Evolutionary conservation across 495 filamentous ascomycete species (phyloP).

Genomic region (Aeminium ludgeri): DNA sequence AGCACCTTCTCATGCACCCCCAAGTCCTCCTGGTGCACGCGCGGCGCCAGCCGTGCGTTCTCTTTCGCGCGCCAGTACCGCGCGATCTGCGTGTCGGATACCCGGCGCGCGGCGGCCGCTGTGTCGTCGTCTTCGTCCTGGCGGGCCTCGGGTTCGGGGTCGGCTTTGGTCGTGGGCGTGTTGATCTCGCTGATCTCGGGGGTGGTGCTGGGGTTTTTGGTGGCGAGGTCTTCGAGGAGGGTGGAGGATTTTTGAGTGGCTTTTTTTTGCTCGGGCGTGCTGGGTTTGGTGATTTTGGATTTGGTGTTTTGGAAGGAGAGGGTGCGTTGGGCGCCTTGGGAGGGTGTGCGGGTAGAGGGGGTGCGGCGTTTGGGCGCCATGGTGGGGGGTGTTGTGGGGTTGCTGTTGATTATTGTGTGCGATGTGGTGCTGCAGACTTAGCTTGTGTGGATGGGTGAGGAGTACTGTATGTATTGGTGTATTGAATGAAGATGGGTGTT

Average conservation of each 20-base stretch:
- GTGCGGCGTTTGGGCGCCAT: constrained; percentile 58
- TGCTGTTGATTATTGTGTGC: neutral
- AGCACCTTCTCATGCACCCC: constrained; percentile 65
- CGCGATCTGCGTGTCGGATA: constrained; percentile 47
- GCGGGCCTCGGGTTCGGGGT: constrained; percentile 29
- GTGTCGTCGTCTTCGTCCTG: constrained; percentile 25
- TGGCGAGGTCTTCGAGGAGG: constrained; percentile 22
- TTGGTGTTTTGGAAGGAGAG: constrained; percentile 54
- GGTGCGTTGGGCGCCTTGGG: constrained; percentile 42
- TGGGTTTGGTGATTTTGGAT: constrained; percentile 57
- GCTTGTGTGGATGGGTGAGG: too few species aligned
- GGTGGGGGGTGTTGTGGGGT: too few species aligned
- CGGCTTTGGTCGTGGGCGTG: constrained; percentile 26
- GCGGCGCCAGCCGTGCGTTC: constrained; percentile 35
- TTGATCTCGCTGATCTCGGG: too few species aligned
- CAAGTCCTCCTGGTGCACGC: constrained; percentile 60
- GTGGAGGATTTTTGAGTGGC: constrained; percentile 32
- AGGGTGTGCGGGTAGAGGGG: constrained; percentile 26
- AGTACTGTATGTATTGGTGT: too few species aligned
- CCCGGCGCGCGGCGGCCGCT: constrained; percentile 39
- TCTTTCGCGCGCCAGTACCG: constrained; percentile 60
- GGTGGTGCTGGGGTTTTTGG: too few species aligned
- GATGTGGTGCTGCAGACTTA: neutral
- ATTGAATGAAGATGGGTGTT: too few species aligned
- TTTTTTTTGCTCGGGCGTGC: constrained; percentile 17